Percentiles rank a stretch among this genome's conserved stretches.
These are phyloP conservation scores for Gossypium thurberi DNA, from an alignment of 345 rosid genomes.

Conservation along the genomic window DNA sequence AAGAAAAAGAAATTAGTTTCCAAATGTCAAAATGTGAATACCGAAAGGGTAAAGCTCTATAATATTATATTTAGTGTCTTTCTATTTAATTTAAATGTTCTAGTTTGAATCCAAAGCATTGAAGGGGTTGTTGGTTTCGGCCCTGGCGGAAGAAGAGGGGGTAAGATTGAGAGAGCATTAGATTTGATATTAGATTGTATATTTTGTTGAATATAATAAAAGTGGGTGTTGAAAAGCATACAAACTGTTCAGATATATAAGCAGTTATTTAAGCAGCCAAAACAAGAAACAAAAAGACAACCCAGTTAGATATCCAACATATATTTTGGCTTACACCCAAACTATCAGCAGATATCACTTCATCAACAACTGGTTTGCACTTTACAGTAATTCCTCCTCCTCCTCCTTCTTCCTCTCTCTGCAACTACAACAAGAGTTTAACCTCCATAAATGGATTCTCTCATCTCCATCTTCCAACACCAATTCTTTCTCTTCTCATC, in stretches of 20 bases:
- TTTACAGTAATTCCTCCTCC: neutral
- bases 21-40: too few species aligned
- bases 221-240: neutral
- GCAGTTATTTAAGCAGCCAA: constrained; percentile 2
- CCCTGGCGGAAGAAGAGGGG: too few species aligned
- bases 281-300: neutral
- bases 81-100: too few species aligned
- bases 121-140: too few species aligned
- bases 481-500: neutral
- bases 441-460: constrained; percentile 6
- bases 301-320: constrained; percentile 2
- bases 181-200: neutral
- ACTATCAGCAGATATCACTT: constrained; percentile 5
- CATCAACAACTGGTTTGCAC: constrained; percentile 10
- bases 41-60: too few species aligned
- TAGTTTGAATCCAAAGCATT: too few species aligned
- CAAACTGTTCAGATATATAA: neutral
- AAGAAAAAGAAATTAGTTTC: too few species aligned
- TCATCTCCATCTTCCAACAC: neutral
- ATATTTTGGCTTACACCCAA: constrained; percentile 8
- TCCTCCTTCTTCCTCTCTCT: neutral
- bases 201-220: neutral
- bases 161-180: neutral
- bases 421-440: neutral
- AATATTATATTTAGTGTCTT: too few species aligned